Evolutionary conservation across 345 rosid genomes (phyloP).

Genomic region (Gossypium turneri): DNA sequence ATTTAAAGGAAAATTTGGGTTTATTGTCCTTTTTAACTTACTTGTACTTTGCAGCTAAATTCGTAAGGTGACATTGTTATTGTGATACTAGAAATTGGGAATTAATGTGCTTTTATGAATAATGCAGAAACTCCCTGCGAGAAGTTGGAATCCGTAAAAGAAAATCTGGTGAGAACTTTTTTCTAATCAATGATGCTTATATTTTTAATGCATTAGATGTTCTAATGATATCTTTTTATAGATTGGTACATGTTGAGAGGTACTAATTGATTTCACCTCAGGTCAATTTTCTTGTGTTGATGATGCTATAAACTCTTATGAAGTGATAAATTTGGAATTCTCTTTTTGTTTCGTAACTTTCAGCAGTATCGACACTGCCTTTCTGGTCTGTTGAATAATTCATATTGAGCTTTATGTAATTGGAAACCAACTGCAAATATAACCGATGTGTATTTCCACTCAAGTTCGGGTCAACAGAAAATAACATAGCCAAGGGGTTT

Average conservation of each 20-base stretch:
- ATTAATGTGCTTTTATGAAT: slow-evolving; percentile 22
- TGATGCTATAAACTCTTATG: neutral
- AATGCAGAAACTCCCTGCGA: slow-evolving; percentile 75
- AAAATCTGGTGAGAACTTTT: slow-evolving; percentile 35
- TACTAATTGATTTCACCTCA: neutral
- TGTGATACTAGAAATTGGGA: neutral
- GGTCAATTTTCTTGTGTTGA: neutral
- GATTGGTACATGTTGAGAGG: slow-evolving; percentile 1
- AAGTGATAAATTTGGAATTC: neutral
- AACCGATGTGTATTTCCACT: neutral
- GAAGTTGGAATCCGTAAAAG: slow-evolving; percentile 40
- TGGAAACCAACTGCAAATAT: neutral
- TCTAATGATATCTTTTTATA: neutral
- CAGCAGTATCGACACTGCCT: neutral
- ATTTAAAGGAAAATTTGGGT: neutral
- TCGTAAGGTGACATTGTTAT: neutral
- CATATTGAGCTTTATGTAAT: neutral
- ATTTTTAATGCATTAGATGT: slow-evolving; percentile 10
- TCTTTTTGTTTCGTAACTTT: neutral
- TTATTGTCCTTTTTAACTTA: neutral
- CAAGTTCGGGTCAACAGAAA: neutral
- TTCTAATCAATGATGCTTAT: neutral
- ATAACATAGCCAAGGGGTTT: neutral
- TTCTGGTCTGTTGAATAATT: neutral
- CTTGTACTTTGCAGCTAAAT: neutral